phyloP scores from a whole-genome alignment of 2,329 filamentous ascomycete species.

The Zopfia rhizophila region DNA sequence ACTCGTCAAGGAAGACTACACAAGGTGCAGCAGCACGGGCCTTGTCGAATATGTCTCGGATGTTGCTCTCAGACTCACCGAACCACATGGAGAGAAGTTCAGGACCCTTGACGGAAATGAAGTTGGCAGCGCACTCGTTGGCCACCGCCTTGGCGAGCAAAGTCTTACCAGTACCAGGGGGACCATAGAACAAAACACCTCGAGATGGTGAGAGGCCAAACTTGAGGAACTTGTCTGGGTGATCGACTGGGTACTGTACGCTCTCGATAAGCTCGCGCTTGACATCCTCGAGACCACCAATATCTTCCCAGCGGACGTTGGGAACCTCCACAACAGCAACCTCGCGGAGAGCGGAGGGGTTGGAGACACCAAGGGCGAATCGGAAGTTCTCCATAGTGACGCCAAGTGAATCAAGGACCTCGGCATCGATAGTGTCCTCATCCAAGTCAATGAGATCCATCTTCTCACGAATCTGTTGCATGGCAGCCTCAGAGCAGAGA shows the following conservation, averaged over 20 bases:
- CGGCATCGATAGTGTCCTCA: constrained; percentile 98
- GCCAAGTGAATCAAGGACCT: constrained; percentile 96
- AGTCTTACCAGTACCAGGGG: constrained; percentile 99
- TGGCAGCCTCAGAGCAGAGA: constrained; percentile 97
- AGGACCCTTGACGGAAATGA: constrained; percentile 99
- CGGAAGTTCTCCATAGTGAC: constrained; percentile 99
- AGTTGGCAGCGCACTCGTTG: constrained; percentile 99
- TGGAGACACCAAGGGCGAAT: constrained; percentile 96
- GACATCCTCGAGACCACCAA: constrained; percentile 97
- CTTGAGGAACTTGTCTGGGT: constrained; percentile 99
- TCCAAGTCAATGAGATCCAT: constrained; percentile 99
- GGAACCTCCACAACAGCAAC: constrained; percentile 99
- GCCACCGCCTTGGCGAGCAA: constrained; percentile 99
- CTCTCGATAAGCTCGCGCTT: constrained; percentile 99
- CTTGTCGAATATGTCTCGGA: constrained; percentile 99
- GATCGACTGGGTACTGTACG: constrained; percentile 98
- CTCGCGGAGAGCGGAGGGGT: constrained; percentile 97
- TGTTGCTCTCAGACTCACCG: constrained; percentile 99
- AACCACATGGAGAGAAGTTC: constrained; percentile 99
- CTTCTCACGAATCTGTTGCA: constrained; percentile 99
- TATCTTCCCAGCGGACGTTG: constrained; percentile 99
- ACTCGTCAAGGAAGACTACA: constrained; percentile 97
- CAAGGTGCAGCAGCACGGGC: constrained; percentile 97
- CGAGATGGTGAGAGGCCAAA: constrained; percentile 97
- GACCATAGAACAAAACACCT: constrained; percentile 98